Evolutionary conservation across 345 rosid species (phyloP).

Genomic region (Citropsis articulata): DNA sequence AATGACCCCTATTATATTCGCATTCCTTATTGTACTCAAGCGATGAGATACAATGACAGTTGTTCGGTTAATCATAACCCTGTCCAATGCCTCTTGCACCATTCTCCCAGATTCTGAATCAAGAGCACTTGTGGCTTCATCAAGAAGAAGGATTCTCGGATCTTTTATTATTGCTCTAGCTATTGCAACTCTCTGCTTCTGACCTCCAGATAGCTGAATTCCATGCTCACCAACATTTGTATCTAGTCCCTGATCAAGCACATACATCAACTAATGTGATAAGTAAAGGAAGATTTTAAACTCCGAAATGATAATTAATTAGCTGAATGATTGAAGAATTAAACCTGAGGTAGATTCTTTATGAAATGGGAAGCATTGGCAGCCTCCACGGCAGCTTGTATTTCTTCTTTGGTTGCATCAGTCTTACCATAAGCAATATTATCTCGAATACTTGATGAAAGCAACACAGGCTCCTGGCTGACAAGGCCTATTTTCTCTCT

Average conservation of each 20-base stretch:
- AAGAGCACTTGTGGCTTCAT: slow-evolving; percentile 76
- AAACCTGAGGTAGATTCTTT: slow-evolving; percentile 60
- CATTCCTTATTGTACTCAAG: slow-evolving; percentile 54
- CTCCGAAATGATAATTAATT: too few relatives aligned
- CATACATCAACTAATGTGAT: too few relatives aligned
- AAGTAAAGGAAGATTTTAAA: too few relatives aligned
- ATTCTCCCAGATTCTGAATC: slow-evolving; percentile 65
- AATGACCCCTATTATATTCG: slow-evolving; percentile 54
- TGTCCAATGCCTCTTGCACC: slow-evolving; percentile 65
- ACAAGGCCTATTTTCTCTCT: slow-evolving; percentile 69
- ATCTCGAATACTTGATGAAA: slow-evolving; percentile 51
- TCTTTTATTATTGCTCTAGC: slow-evolving; percentile 70
- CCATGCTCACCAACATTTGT: slow-evolving; percentile 86
- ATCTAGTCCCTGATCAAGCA: slow-evolving; percentile 46
- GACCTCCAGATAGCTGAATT: slow-evolving; percentile 75
- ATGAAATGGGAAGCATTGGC: slow-evolving; percentile 67
- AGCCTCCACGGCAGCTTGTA: slow-evolving; percentile 51
- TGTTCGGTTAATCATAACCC: slow-evolving; percentile 59
- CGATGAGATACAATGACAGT: slow-evolving; percentile 64
- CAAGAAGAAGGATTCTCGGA: slow-evolving; percentile 65
- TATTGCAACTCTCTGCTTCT: slow-evolving; percentile 74
- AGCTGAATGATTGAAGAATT: background rate
- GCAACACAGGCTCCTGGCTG: slow-evolving; percentile 74
- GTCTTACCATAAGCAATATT: slow-evolving; percentile 63
- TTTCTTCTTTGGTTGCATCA: slow-evolving; percentile 49